Conservation (phyloP, 83 land plant genomes). For the Larix sibirica region DNA sequence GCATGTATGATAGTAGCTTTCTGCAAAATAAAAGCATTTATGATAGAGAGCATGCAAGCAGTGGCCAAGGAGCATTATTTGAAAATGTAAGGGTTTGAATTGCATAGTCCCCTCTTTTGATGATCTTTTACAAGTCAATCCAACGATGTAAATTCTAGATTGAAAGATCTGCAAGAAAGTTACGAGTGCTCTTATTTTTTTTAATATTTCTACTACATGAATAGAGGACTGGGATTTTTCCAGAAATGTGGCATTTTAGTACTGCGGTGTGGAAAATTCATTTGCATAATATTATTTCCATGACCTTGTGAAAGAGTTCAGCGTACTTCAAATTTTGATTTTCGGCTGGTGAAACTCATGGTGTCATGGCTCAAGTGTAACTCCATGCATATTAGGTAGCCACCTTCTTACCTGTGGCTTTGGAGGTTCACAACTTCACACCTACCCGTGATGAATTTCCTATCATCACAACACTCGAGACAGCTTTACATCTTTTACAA, state of each 20-base stretch:
- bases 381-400: too few species aligned
- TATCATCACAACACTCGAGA: conserved; percentile 17
- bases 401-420: too few species aligned
- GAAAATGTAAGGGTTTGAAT: background rate
- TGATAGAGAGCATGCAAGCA: background rate
- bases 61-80: background rate
- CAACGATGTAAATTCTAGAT: background rate
- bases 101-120: background rate
- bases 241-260: background rate
- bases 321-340: background rate
- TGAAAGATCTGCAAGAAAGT: background rate
- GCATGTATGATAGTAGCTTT: background rate
- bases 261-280: background rate
- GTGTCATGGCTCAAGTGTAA: too few species aligned
- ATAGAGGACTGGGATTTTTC: background rate
- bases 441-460: background rate
- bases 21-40: background rate
- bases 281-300: background rate
- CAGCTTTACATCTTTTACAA: conserved; percentile 42
- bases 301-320: background rate
- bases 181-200: background rate
- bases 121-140: background rate
- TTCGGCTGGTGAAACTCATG: too few species aligned
- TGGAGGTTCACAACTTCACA: background rate
- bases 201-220: background rate